Percentiles rank a stretch among this genome's conserved stretches.
These are phyloP conservation scores for Tillandsia fasciculata DNA, from an alignment of 176 grass and related monocot genomes.

Conservation along the genomic window DNA sequence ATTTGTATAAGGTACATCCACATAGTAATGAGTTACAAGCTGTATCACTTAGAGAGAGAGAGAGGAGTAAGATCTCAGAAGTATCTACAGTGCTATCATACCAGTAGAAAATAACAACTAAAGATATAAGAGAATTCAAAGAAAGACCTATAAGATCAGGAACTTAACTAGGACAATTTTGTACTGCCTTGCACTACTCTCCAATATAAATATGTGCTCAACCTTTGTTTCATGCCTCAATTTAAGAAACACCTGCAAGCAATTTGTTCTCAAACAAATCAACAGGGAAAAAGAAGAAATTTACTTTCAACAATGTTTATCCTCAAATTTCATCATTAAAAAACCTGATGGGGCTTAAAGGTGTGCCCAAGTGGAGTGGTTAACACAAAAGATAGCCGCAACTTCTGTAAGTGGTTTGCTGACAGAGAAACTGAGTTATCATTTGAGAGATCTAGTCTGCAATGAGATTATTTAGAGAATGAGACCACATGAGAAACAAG, in stretches of 20 bases:
- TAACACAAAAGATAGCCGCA: slow-evolving; percentile 68
- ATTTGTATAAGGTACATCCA: no score
- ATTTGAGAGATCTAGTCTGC: slow-evolving; percentile 82
- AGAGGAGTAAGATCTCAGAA: no score
- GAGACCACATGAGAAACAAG: background rate
- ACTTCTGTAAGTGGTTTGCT: slow-evolving; percentile 87
- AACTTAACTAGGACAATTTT: slow-evolving; percentile 77
- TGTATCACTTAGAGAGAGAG: no score
- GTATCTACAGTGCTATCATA: no score
- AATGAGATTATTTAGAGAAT: slow-evolving; percentile 7
- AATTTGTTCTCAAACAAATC: slow-evolving; percentile 23
- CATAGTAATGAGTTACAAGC: no score
- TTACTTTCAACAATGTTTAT: slow-evolving; percentile 12
- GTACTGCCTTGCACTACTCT: slow-evolving; percentile 60
- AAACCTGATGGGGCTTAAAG: slow-evolving; percentile 96
- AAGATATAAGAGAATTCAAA: background rate
- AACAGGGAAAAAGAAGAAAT: slow-evolving; percentile 4
- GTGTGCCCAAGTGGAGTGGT: slow-evolving; percentile 54
- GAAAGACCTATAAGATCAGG: background rate
- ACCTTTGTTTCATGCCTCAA: slow-evolving; percentile 86
- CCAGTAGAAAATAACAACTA: slow-evolving; percentile 1
- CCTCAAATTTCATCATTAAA: slow-evolving; percentile 3
- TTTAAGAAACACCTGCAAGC: slow-evolving; percentile 69
- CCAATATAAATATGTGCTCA: slow-evolving; percentile 83
- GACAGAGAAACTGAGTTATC: slow-evolving; percentile 46